These are phyloP conservation scores for Starmerella bacillaris DNA, from an alignment of 805 yeast species.

Conservation along the genomic window DNA sequence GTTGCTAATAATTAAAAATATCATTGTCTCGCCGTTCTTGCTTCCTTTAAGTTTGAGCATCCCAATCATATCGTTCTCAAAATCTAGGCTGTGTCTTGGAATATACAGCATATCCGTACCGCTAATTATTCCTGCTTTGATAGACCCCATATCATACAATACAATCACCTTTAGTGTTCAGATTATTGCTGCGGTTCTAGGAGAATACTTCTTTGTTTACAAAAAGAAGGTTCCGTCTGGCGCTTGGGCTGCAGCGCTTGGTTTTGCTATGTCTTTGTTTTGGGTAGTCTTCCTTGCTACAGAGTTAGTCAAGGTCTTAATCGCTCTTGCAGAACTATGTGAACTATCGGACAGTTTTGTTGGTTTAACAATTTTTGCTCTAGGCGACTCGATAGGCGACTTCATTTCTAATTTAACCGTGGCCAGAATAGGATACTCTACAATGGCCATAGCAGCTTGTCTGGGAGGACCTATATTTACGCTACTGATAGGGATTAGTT, in stretches of 20 bases:
- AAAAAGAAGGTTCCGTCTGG: background rate
- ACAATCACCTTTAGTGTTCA: background rate
- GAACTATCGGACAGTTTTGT: constrained; percentile 57
- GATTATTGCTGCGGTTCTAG: background rate
- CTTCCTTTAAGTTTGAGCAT: constrained; percentile 20
- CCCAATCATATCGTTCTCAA: constrained; percentile 13
- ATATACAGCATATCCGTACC: constrained; percentile 1
- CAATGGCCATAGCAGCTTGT: constrained; percentile 90
- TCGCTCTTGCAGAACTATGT: constrained; percentile 40
- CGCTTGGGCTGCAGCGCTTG: constrained; percentile 21
- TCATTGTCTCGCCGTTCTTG: constrained; percentile 21
- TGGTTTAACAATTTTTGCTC: constrained; percentile 75
- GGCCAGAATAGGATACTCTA: constrained; percentile 62
- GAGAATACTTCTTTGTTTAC: background rate
- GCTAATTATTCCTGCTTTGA: background rate
- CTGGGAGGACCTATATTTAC: constrained; percentile 82
- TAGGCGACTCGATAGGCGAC: constrained; percentile 89
- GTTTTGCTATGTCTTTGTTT: constrained; percentile 47
- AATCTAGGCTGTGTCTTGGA: background rate
- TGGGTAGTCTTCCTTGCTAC: constrained; percentile 57
- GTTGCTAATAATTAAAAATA: constrained; percentile 15
- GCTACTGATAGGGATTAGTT: constrained; percentile 60
- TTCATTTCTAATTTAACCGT: constrained; percentile 66
- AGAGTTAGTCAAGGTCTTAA: constrained; percentile 47
- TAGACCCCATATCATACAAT: constrained; percentile 1